Evolutionary conservation across 2,329 filamentous ascomycete species (phyloP).

Genomic region (Teratosphaeria viscida): DNA sequence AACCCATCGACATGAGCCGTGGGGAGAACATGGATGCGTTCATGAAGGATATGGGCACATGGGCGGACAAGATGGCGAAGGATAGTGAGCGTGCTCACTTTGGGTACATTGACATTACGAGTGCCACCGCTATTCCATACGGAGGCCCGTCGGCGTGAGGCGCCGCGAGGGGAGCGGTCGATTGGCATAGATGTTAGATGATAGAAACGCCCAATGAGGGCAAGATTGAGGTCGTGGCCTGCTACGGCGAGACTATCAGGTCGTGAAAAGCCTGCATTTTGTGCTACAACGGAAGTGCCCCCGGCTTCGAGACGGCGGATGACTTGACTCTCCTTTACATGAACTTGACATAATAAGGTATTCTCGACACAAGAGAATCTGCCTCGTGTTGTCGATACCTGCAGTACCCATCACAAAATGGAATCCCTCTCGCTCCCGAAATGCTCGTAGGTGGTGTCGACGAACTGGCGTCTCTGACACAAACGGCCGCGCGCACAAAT

Average conservation of each 20-base stretch:
- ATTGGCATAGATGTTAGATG: background rate
- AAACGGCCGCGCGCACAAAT: too few species aligned
- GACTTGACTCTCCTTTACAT: too few species aligned
- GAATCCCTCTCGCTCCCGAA: too few species aligned
- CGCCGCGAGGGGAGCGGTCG: background rate
- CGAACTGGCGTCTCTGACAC: too few species aligned
- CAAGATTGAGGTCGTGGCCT: too few species aligned
- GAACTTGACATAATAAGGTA: background rate
- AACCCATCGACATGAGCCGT: slow-evolving; percentile 43
- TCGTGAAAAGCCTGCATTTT: too few species aligned
- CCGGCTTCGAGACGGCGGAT: too few species aligned
- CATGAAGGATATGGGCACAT: slow-evolving; percentile 38
- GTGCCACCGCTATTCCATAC: slow-evolving; percentile 28
- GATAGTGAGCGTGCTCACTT: slow-evolving; percentile 32
- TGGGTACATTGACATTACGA: slow-evolving; percentile 37
- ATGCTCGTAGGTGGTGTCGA: too few species aligned
- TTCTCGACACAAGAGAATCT: background rate
- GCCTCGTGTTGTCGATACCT: too few species aligned
- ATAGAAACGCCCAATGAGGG: background rate
- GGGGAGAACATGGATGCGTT: slow-evolving; percentile 40
- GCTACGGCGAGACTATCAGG: too few species aligned
- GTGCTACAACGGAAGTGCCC: too few species aligned
- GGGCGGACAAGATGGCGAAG: slow-evolving; percentile 30
- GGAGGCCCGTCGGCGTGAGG: slow-evolving; percentile 12
- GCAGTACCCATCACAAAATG: too few species aligned